These are phyloP conservation scores for Ocimum tenuiflorum DNA, from an alignment of 257 asterid species.

Conservation along the genomic window DNA sequence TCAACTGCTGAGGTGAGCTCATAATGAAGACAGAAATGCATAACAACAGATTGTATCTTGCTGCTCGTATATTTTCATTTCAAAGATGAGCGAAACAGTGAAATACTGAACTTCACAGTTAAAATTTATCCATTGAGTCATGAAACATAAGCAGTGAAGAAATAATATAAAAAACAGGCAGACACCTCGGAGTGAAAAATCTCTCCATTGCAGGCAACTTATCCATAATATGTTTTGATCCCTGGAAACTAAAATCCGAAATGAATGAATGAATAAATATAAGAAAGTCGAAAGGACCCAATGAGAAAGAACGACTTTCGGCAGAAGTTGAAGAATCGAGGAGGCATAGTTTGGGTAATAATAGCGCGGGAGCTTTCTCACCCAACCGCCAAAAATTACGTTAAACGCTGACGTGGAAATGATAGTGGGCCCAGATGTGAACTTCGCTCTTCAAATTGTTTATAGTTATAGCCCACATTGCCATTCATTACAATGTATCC, in stretches of 20 bases:
- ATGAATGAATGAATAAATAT: neutral
- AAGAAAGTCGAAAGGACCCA: neutral
- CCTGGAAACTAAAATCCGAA: slow-evolving; percentile 13
- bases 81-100: neutral
- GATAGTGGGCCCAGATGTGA: no score
- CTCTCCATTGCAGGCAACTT: slow-evolving; percentile 19
- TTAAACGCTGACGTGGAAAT: no score
- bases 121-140: no score
- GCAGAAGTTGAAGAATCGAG: slow-evolving; percentile 34
- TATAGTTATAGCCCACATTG: no score
- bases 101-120: neutral
- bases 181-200: slow-evolving; percentile 26
- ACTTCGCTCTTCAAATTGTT: no score
- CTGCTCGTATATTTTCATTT: neutral
- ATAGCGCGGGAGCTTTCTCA: slow-evolving; percentile 31
- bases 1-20: no score
- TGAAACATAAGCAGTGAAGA: neutral
- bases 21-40: neutral
- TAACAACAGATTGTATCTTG: neutral
- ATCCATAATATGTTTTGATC: slow-evolving; percentile 37
- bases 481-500: no score
- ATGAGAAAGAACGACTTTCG: neutral
- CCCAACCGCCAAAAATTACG: slow-evolving; percentile 17
- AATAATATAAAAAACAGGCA: no score
- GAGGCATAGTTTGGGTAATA: slow-evolving; percentile 39